Base-by-base conservation (phyloP, 2,329 filamentous ascomycete species). In the Pseudohalonectria lignicola region DNA sequence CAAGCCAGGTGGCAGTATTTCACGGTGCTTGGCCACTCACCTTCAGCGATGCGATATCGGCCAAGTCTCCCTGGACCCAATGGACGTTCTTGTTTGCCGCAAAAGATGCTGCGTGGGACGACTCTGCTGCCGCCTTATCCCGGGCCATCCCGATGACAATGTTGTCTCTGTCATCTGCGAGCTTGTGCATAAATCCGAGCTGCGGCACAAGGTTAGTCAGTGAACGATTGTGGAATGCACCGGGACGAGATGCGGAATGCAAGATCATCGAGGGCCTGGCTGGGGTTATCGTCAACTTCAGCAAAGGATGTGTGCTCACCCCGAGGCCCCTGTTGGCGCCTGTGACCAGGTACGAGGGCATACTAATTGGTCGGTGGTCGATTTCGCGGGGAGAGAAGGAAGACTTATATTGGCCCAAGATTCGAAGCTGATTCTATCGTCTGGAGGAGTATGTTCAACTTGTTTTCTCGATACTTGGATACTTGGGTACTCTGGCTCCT, bases 181-280 rank as follows among this genome's bases (percentile, higher is more conserved):
- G 44, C 20, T 66, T 55, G n/a, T 51, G 52, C 20, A 75, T 42
- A 48, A 74, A 67, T 42, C 63, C 69, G 37, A 61, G 71, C 70
- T 73, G 31, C 26, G 18, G 10, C 9, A 16, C 4, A n/a, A n/a
- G n/a, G n/a, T n/a, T n/a, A n/a, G n/a, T n/a, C n/a, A n/a, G n/a
- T n/a, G n/a, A n/a, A n/a, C n/a, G n/a, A n/a, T n/a, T n/a, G n/a
- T n/a, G n/a, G n/a, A n/a, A n/a, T n/a, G n/a, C n/a, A n/a, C n/a
- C n/a, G n/a, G n/a, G n/a, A n/a, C n/a, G n/a, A 6, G 10, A 4
- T 34, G 9, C 11, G n/a, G 13, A 31, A 5, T 5, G 5, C n/a
- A 29, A 28, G 11, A 8, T 13, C 4, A 21, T 17, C 26, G 12
- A 19, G 15, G 23, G 13, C 10, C 31, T 4, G 9, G 4, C 4